Percentiles rank a stretch among this genome's conserved stretches.
Evolutionary conservation across 1,284 basidiomycete genomes (phyloP).

Genomic region (Melampsora americana): DNA sequence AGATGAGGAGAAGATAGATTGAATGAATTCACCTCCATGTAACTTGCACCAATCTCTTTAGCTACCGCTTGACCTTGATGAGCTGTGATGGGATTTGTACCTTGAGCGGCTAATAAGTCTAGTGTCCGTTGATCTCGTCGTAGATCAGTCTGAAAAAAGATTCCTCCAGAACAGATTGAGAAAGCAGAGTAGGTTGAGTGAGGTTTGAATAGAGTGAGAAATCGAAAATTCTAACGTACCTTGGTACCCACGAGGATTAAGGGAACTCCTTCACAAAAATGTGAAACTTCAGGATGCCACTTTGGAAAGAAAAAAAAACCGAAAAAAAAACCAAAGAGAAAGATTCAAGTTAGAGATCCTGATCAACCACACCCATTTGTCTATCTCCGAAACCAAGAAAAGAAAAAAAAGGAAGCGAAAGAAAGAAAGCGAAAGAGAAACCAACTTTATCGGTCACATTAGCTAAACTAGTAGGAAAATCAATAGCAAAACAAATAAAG

Average conservation of each 20-base stretch:
- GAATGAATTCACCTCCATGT: conserved; percentile 48
- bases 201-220: neutral
- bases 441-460: conserved; percentile 75
- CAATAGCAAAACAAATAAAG: conserved; percentile 92
- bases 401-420: conserved; percentile 6
- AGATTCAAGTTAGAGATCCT: too few relatives aligned
- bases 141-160: conserved; percentile 61
- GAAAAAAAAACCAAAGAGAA: neutral
- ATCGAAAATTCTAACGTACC: conserved; percentile 55
- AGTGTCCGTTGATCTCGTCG: conserved; percentile 80
- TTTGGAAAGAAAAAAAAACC: conserved; percentile 53
- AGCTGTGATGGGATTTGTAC: conserved; percentile 73
- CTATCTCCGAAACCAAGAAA: too few relatives aligned
- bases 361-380: too few relatives aligned
- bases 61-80: conserved; percentile 55
- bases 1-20: conserved; percentile 61
- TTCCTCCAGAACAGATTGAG: neutral
- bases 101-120: conserved; percentile 88
- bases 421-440: conserved; percentile 17
- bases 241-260: conserved; percentile 91
- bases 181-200: neutral
- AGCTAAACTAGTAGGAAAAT: conserved; percentile 87
- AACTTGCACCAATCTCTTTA: conserved; percentile 41
- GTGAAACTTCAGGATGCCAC: conserved; percentile 97
- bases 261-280: conserved; percentile 92